These are phyloP conservation scores for Saccharum hybrid DNA, from an alignment of 202 grass and related monocot species.

Conservation along the genomic window DNA sequence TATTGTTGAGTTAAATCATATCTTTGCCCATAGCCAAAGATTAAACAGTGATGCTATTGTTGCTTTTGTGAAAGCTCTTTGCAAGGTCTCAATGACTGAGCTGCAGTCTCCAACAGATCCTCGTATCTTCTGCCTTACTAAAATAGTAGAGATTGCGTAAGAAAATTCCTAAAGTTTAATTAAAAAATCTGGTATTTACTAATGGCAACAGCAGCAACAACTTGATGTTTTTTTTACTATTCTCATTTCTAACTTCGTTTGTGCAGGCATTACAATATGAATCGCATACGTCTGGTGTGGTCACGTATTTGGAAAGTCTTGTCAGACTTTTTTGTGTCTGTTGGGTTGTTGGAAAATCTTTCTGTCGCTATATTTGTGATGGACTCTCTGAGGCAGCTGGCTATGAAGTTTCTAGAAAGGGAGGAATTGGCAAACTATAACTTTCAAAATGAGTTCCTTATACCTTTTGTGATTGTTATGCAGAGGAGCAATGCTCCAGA, in stretches of 20 bases:
- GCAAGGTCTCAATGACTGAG: constrained; percentile 94
- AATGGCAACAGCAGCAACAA: constrained; percentile 17
- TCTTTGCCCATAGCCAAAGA: constrained; percentile 94
- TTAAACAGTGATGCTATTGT: constrained; percentile 98
- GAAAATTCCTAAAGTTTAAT: constrained; percentile 38
- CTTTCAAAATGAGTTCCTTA: constrained; percentile 97
- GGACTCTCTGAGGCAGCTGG: constrained; percentile 90
- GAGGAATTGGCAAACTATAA: constrained; percentile 97
- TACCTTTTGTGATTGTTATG: constrained; percentile 95
- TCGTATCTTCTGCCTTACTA: constrained; percentile 97
- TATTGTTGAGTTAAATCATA: constrained; percentile 95
- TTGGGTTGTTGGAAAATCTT: constrained; percentile 89
- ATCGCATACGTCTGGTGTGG: constrained; percentile 94
- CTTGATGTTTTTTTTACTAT: constrained; percentile 9
- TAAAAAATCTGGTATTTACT: constrained; percentile 19
- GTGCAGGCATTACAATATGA: constrained; percentile 96
- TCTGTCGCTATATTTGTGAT: constrained; percentile 98
- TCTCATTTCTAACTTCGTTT: constrained; percentile 49
- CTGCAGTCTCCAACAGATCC: constrained; percentile 88
- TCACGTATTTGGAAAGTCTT: constrained; percentile 97
- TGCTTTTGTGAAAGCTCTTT: constrained; percentile 97
- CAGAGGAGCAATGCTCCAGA: constrained; percentile 79
- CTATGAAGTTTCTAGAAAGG: constrained; percentile 98
- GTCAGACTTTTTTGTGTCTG: constrained; percentile 97
- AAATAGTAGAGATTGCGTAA: constrained; percentile 99